Percentiles rank a stretch among this genome's conserved stretches.
Evolutionary conservation across 2,329 filamentous ascomycete genomes (phyloP).

Genomic region (Epichloe sp.): DNA sequence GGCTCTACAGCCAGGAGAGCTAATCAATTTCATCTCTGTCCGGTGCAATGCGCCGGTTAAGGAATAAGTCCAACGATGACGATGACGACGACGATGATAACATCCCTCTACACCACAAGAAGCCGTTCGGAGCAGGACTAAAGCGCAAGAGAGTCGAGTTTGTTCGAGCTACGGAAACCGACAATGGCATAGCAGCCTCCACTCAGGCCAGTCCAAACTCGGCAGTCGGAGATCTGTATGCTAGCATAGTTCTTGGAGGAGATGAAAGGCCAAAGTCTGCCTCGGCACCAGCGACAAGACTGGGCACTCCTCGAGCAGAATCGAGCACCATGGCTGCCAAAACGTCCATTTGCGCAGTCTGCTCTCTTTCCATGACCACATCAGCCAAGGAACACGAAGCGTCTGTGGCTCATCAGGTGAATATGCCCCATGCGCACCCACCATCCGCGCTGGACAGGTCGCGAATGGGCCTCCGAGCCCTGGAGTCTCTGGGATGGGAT

Average conservation of each 20-base stretch:
- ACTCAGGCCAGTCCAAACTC: slow-evolving; percentile 11
- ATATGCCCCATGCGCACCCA: slow-evolving; percentile 54
- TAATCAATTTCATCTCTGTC: neutral
- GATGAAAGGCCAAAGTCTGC: slow-evolving; percentile 14
- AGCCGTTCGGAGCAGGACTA: slow-evolving; percentile 43
- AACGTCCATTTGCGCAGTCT: slow-evolving; percentile 20
- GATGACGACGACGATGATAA: slow-evolving; percentile 25
- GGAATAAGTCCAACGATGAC: slow-evolving; percentile 14
- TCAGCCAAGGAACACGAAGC: slow-evolving; percentile 36
- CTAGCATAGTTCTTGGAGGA: slow-evolving; percentile 50
- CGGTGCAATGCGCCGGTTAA: slow-evolving; percentile 15
- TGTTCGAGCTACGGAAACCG: slow-evolving; percentile 36
- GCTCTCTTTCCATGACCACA: slow-evolving; percentile 21
- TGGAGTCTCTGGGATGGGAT: slow-evolving; percentile 60
- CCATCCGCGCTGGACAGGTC: slow-evolving; percentile 59
- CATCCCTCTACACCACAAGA: slow-evolving; percentile 38
- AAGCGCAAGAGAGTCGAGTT: slow-evolving; percentile 42
- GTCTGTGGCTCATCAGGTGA: slow-evolving; percentile 59
- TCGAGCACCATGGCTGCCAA: neutral
- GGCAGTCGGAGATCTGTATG: slow-evolving; percentile 46
- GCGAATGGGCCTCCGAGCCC: slow-evolving; percentile 54
- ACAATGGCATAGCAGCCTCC: slow-evolving; percentile 15
- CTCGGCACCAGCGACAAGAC: slow-evolving; percentile 9
- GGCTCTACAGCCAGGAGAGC: neutral
- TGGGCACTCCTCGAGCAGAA: slow-evolving; percentile 3